Conservation (phyloP, 495 filamentous ascomycete genomes). For the Ramalina peruviana region DNA sequence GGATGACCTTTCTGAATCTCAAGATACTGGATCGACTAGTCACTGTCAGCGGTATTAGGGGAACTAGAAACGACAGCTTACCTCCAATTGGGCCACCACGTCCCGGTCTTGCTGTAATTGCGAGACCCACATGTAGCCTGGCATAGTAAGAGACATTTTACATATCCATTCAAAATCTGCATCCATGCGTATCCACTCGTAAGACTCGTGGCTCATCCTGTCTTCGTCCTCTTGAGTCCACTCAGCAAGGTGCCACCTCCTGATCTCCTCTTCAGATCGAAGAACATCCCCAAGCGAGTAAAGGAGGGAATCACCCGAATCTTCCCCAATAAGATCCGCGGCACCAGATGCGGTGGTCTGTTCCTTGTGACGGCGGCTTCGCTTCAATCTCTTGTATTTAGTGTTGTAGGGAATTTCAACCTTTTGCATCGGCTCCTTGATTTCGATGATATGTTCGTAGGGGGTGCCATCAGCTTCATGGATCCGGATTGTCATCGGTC, state of each 20-base stretch:
- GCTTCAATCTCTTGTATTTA: conserved; percentile 95
- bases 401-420: conserved; percentile 98
- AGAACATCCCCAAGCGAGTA: conserved; percentile 91
- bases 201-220: conserved; percentile 86
- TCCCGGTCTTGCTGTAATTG: conserved; percentile 96
- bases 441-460: conserved; percentile 95
- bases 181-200: conserved; percentile 97
- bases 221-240: conserved; percentile 80
- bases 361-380: conserved; percentile 78
- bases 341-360: conserved; percentile 41
- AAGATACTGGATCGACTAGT: conserved; percentile 47
- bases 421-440: conserved; percentile 66
- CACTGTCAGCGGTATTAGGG: conserved; percentile 9
- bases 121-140: conserved; percentile 91
- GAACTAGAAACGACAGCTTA: conserved; percentile 18
- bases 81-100: conserved; percentile 87
- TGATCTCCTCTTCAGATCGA: conserved; percentile 63
- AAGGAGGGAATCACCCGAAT: conserved; percentile 69
- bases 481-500: conserved; percentile 93
- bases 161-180: conserved; percentile 98
- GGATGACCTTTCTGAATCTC: conserved; percentile 45
- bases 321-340: conserved; percentile 47
- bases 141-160: conserved; percentile 63
- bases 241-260: conserved; percentile 71
- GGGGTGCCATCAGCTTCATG: conserved; percentile 98